These are phyloP conservation scores for Pseudonitzschia delicatissima DNA, from an alignment of 108 stramenopile species.

Conservation along the genomic window DNA sequence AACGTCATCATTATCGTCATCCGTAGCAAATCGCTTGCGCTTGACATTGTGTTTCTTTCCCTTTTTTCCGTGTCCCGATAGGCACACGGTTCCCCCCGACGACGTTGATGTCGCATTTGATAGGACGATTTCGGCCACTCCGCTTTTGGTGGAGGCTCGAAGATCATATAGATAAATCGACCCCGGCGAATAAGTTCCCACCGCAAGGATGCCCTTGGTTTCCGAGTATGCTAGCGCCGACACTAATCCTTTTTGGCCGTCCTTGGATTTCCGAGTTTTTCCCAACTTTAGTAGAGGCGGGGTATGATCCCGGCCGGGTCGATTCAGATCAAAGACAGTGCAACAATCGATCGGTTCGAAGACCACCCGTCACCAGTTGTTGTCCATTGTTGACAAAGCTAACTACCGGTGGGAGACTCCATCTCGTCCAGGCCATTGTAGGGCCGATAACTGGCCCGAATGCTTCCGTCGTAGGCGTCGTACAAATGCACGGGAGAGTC, in stretches of 20 bases:
- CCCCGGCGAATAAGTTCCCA: slow-evolving; percentile 82
- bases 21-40: slow-evolving; percentile 41
- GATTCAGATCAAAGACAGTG: slow-evolving; percentile 68
- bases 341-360: slow-evolving; percentile 66
- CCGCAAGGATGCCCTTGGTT: slow-evolving; percentile 49
- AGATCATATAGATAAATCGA: slow-evolving; percentile 85
- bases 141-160: slow-evolving; percentile 30
- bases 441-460: slow-evolving; percentile 79
- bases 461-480: slow-evolving; percentile 73
- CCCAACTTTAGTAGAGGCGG: slow-evolving; percentile 47
- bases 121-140: slow-evolving; percentile 27
- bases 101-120: slow-evolving; percentile 3
- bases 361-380: slow-evolving; percentile 64
- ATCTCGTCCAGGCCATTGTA: slow-evolving; percentile 77
- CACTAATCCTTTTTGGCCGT: slow-evolving; percentile 82
- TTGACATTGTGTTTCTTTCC: slow-evolving; percentile 31
- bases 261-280: slow-evolving; percentile 70
- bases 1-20: slow-evolving; percentile 11
- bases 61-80: slow-evolving; percentile 67
- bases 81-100: slow-evolving; percentile 18
- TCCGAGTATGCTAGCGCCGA: slow-evolving; percentile 49
- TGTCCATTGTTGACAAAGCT: slow-evolving; percentile 60
- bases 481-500: slow-evolving; percentile 78
- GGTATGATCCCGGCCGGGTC: slow-evolving; percentile 62
- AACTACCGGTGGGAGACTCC: slow-evolving; percentile 68